Percentiles rank a stretch among this genome's conserved stretches.
phyloP scores from a whole-genome alignment of 306 rosid species.

The Mimosa bimucronata region DNA sequence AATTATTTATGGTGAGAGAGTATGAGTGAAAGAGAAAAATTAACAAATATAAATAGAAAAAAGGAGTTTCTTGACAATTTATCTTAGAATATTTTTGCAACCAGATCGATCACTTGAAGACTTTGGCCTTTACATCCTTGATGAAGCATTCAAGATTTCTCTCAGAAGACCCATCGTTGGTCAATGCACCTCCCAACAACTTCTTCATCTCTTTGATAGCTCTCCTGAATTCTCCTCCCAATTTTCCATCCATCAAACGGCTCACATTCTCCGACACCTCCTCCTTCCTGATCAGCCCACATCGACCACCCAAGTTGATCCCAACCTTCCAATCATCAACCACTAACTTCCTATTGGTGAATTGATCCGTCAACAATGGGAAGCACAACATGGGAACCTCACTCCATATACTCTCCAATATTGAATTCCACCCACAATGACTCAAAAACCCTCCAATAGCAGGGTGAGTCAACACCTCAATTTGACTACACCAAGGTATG shows the following conservation, averaged over 20 bases:
- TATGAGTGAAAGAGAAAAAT: no score
- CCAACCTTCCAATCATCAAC: constrained; percentile 71
- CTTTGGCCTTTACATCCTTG: constrained; percentile 30
- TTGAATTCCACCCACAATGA: constrained; percentile 73
- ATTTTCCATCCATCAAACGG: constrained; percentile 49
- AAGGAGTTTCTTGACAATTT: no score
- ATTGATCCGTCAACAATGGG: constrained; percentile 59
- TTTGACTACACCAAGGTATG: constrained; percentile 64
- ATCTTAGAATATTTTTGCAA: neutral
- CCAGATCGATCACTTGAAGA: neutral
- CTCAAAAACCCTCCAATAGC: constrained; percentile 60
- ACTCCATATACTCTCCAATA: constrained; percentile 60
- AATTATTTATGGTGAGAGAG: no score
- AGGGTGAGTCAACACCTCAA: constrained; percentile 50
- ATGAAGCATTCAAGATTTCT: constrained; percentile 47
- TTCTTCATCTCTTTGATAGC: constrained; percentile 40
- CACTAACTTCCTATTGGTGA: constrained; percentile 59
- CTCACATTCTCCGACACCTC: constrained; percentile 42
- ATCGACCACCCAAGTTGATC: constrained; percentile 38
- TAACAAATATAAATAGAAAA: no score
- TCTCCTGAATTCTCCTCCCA: constrained; percentile 34
- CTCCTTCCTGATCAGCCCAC: constrained; percentile 21
- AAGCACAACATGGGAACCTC: constrained; percentile 57
- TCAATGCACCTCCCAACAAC: constrained; percentile 44
- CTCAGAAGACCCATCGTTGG: constrained; percentile 52